Percentiles rank a stretch among this genome's conserved stretches.
Evolutionary conservation across 2,329 filamentous ascomycete species (phyloP).

Genomic region (Xylariaceae sp.): DNA sequence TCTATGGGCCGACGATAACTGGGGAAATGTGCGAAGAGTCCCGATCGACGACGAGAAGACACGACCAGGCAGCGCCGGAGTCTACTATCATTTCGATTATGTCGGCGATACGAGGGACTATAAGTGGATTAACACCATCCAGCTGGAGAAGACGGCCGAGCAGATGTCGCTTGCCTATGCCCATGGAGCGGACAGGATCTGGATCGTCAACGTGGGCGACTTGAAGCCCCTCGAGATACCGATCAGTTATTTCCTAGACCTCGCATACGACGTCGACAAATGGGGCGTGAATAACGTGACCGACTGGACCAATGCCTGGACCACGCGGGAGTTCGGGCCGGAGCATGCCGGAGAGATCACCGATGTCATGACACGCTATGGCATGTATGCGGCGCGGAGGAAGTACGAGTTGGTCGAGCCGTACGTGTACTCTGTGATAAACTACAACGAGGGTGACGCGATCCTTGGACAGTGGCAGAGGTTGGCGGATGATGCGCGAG

Average conservation of each 20-base stretch:
- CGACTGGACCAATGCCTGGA: conserved; percentile 53
- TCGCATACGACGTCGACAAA: conserved; percentile 57
- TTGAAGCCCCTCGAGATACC: conserved; percentile 59
- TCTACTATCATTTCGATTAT: conserved; percentile 52
- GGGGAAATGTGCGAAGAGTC: conserved; percentile 54
- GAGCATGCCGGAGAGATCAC: conserved; percentile 43
- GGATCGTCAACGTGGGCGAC: conserved; percentile 62
- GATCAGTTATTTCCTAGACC: conserved; percentile 61
- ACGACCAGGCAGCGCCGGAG: conserved; percentile 51
- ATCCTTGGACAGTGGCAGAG: conserved; percentile 49
- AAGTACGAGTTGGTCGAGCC: conserved; percentile 57
- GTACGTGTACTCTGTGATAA: conserved; percentile 50
- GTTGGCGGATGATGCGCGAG: conserved; percentile 48
- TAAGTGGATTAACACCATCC: conserved; percentile 63
- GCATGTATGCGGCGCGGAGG: conserved; percentile 49
- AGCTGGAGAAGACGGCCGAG: conserved; percentile 59
- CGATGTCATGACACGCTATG: conserved; percentile 49
- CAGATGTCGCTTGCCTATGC: conserved; percentile 59
- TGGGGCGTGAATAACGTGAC: conserved; percentile 52
- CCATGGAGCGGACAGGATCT: conserved; percentile 52
- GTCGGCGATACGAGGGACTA: conserved; percentile 55
- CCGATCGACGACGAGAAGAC: conserved; percentile 49
- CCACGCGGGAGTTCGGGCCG: conserved; percentile 50
- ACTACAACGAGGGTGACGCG: conserved; percentile 56
- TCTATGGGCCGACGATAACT: conserved; percentile 60